Evolutionary conservation across 805 yeast genomes (phyloP), one percentile per base, ranked within the genome.

Genomic region (Tetrapisispora namnaoensis): DNA sequence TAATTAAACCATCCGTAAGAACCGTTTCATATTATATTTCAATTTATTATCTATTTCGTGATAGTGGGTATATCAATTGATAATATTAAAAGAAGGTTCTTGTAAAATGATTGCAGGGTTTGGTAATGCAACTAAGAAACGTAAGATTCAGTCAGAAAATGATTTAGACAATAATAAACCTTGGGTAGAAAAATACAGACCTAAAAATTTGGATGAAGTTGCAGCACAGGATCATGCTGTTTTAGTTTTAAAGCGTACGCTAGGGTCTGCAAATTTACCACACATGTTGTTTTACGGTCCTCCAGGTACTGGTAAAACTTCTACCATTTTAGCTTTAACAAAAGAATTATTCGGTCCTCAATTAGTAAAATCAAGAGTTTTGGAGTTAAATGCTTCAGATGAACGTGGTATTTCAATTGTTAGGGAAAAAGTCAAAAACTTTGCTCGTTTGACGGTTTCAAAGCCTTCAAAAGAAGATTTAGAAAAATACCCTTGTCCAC

Each of bases 151-250:
- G 6, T 35, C 50, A 4, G 36, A 51, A 8, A 53, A 44, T 1
- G 56, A 53, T 18, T 51, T 54, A 13, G 55, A 49, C 17, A 67
- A 62, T 32, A 59, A 63, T n/a, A 67, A 70, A 45, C 96, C 96
- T 3, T 88, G 96, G 96, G 95, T 89, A 20, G 96, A 88, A 63
- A 88, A 88, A 73, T 86, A 86, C 65, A 87, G 99, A 55, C 99
- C 99, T 14, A 83, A 80, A 62, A 79, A 76, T 42, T 73, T 93
- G 37, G 86, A 81, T 56, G 98, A 93, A 55, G 88, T 93, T 18
- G 75, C 96, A 4, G 86, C 98, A 0, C 99, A 93, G 63, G 91
- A 83, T 45, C 89, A 87, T 56, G 89, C 98, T 0, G 86, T 91
- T 11, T 78, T 76, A 20, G 91, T 93, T 30, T 71, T 93, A 52